Evolutionary conservation across 1,284 basidiomycete species (phyloP), one percentile per base, ranked within the genome.

Genomic region (Tilletiaria anomala): DNA sequence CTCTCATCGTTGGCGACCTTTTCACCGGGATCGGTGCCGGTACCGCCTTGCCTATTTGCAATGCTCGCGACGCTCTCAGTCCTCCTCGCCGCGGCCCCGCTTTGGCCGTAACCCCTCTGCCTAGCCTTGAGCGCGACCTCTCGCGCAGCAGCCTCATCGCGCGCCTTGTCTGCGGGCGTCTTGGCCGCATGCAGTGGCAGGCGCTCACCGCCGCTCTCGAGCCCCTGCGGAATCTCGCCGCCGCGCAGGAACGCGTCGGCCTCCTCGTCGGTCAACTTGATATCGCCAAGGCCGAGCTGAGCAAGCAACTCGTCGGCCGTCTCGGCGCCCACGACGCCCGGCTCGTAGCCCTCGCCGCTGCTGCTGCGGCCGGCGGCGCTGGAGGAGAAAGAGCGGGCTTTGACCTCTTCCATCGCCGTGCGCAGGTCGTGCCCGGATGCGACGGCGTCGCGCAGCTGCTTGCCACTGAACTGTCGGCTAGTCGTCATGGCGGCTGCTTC

Each of bases 261-360:
- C 37, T 63, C 56, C 26, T 51, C 54, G 10, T 56, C 60, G 10
- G 39, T 47, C n/a, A 66, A 45, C 26, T 52, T 48, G 15, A 56
- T 44, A 24, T 66, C 52, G 29, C 42, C 46, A 3, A 66, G 47
- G 2, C 63, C 63, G 3, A 66, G 43, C 8, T 46, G 54, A 1
- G 53, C 55, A 16, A 66, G 54, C 2, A 66, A 49, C 18, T 62
- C 59, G 29, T 65, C 61, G 24, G 53, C 39, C 26, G 53, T 51
- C 23, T 57, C 55, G 24, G 45, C 26, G 23, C 50, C 43, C 19
- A 57, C 54, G 12, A 58, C 42, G 16, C 44, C 43, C 33, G 51
- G 53, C 26, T 47, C 48, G 15, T 19, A 23, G 15, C 38, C 17
- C 20, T 43, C 43, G 12, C 31, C 22, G 39, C 31, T 38, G 14